Conservation (phyloP, 2,329 filamentous ascomycete genomes). For the Penicillium sp. region DNA sequence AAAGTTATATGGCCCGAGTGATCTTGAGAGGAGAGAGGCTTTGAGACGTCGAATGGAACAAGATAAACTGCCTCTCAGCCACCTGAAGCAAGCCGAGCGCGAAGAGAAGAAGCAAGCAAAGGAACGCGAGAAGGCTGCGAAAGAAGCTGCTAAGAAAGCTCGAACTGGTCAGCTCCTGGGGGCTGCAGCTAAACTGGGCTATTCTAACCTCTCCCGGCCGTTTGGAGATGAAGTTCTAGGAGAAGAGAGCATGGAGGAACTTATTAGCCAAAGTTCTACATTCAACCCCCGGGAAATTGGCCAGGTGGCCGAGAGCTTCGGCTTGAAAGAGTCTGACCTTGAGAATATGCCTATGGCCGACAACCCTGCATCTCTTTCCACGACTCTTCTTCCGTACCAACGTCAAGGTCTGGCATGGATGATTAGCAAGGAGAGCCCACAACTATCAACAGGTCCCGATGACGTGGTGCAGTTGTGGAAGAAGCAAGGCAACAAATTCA, state of each 20-base stretch:
- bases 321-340: constrained; percentile 71
- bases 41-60: constrained; percentile 67
- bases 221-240: constrained; percentile 33
- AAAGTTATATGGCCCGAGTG: constrained; percentile 70
- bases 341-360: constrained; percentile 72
- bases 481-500: constrained; percentile 56
- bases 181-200: constrained; percentile 32
- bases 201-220: constrained; percentile 39
- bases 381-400: constrained; percentile 79
- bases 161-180: constrained; percentile 34
- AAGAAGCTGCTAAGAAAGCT: constrained; percentile 43
- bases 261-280: constrained; percentile 68
- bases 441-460: constrained; percentile 64
- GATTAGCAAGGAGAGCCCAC: constrained; percentile 73
- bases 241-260: constrained; percentile 61
- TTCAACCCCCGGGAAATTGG: constrained; percentile 70
- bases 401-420: constrained; percentile 81
- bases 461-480: constrained; percentile 81
- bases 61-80: constrained; percentile 65
- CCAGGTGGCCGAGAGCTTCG: constrained; percentile 71
- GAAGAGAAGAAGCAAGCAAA: constrained; percentile 51
- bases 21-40: constrained; percentile 55
- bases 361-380: constrained; percentile 69
- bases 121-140: constrained; percentile 56
- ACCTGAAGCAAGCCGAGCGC: constrained; percentile 60